Percentiles rank a stretch among this genome's conserved stretches.
These are phyloP conservation scores for Coemansia sp. DNA, from an alignment of 192 early-diverging fungal genomes.

Conservation along the genomic window DNA sequence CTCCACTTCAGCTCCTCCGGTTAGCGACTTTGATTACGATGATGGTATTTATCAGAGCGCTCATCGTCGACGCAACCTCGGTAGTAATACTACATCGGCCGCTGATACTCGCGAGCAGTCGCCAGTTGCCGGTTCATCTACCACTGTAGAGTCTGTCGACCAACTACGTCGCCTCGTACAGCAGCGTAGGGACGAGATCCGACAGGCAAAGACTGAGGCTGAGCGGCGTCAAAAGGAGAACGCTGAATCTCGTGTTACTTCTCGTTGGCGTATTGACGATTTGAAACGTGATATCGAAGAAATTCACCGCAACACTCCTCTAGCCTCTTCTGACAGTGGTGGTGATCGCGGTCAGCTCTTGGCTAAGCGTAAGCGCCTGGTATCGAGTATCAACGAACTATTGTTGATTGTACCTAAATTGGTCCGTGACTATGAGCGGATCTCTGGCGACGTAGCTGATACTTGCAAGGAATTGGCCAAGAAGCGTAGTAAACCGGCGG, in stretches of 20 bases:
- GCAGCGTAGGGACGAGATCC: slow-evolving; percentile 31
- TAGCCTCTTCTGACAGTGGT: neutral
- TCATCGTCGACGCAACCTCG: slow-evolving; percentile 24
- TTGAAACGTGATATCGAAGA: slow-evolving; percentile 53
- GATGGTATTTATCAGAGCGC: slow-evolving; percentile 41
- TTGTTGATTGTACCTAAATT: slow-evolving; percentile 25
- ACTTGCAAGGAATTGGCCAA: slow-evolving; percentile 14
- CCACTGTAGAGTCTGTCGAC: slow-evolving; percentile 37
- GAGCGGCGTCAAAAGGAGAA: slow-evolving; percentile 23
- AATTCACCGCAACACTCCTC: slow-evolving; percentile 33
- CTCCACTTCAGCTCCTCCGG: no score
- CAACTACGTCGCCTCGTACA: slow-evolving; percentile 28
- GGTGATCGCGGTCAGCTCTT: slow-evolving; percentile 22
- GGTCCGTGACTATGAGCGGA: slow-evolving; percentile 29
- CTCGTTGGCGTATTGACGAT: slow-evolving; percentile 45
- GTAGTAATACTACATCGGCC: slow-evolving; percentile 10
- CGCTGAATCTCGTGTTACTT: slow-evolving; percentile 47
- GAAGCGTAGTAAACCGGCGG: neutral
- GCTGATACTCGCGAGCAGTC: slow-evolving; percentile 14
- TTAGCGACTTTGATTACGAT: neutral
- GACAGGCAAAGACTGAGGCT: neutral
- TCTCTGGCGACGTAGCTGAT: slow-evolving; percentile 35
- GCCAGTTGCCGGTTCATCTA: neutral
- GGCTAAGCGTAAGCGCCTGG: slow-evolving; percentile 30
- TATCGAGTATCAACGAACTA: slow-evolving; percentile 32